Conservation (phyloP, 441 rosid species). For the Populus trichocarpa region DNA sequence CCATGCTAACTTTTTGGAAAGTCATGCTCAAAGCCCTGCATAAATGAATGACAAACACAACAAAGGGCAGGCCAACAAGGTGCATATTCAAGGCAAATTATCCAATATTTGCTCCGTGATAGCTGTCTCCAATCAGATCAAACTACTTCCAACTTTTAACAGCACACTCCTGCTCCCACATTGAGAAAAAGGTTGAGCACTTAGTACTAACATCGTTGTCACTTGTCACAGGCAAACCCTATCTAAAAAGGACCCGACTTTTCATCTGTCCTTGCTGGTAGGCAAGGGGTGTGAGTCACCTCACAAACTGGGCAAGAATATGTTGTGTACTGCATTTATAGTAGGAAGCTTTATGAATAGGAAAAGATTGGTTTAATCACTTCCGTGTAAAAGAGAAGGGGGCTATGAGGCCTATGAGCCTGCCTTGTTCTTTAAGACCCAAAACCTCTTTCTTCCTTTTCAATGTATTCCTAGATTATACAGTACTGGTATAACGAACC, state of each 20-base stretch:
- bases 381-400: neutral
- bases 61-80: no score
- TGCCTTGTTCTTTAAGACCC: neutral
- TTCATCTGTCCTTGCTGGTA: slow-evolving; percentile 9
- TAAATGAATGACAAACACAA: neutral
- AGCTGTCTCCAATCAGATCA: no score
- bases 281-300: neutral
- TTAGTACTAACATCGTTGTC: neutral
- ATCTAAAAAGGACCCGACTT: neutral
- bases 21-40: neutral
- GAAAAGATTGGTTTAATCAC: neutral
- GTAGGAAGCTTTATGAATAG: neutral
- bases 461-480: neutral
- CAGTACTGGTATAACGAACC: neutral
- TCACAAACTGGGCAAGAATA: slow-evolving; percentile 10
- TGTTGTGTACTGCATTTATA: neutral
- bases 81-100: no score
- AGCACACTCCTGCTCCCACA: no score
- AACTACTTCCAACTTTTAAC: no score
- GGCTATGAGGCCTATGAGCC: neutral
- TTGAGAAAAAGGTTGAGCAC: no score
- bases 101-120: no score
- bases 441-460: neutral
- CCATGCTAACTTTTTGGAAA: neutral
- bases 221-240: neutral